Percentiles rank a stretch among this genome's conserved stretches.
phyloP scores from a whole-genome alignment of 495 filamentous ascomycete genomes.

The Aspergillus panamensis region DNA sequence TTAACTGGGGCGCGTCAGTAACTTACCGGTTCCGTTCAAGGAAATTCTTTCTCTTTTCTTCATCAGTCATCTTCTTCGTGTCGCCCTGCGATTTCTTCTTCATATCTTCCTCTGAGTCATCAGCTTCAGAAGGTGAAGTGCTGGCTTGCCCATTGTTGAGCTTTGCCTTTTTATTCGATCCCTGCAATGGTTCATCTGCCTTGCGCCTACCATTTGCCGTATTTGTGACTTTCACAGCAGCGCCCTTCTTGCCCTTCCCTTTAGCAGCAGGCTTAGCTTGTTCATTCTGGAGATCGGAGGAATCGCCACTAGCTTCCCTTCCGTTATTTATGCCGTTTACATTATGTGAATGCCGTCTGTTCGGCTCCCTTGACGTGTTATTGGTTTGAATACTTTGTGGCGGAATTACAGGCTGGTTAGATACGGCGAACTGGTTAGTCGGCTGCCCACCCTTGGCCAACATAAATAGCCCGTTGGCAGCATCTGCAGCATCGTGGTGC shows the following conservation, averaged over 20 bases:
- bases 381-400: slow-evolving; percentile 40
- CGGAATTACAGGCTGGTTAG: slow-evolving; percentile 41
- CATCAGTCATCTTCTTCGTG: slow-evolving; percentile 93
- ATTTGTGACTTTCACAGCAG: slow-evolving; percentile 40
- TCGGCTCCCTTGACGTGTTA: slow-evolving; percentile 32
- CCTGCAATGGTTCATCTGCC: slow-evolving; percentile 72
- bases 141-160: slow-evolving; percentile 48
- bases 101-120: slow-evolving; percentile 56
- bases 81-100: slow-evolving; percentile 37
- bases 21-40: slow-evolving; percentile 91
- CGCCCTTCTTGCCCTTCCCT: slow-evolving; percentile 67
- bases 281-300: slow-evolving; percentile 70
- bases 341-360: slow-evolving; percentile 33
- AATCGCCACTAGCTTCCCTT: slow-evolving; percentile 64
- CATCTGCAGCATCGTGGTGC: slow-evolving; percentile 86
- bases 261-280: slow-evolving; percentile 59
- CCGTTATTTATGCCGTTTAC: slow-evolving; percentile 34
- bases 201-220: slow-evolving; percentile 67
- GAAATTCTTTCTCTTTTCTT: slow-evolving; percentile 98
- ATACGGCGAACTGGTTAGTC: slow-evolving; percentile 51
- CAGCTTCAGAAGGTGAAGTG: slow-evolving; percentile 51
- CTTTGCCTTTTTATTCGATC: slow-evolving; percentile 70
- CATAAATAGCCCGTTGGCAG: slow-evolving; percentile 91
- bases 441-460: slow-evolving; percentile 67
- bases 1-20: neutral